Evolutionary conservation across 1,284 basidiomycete species (phyloP).

Genomic region (Rhodotorula glutinis): DNA sequence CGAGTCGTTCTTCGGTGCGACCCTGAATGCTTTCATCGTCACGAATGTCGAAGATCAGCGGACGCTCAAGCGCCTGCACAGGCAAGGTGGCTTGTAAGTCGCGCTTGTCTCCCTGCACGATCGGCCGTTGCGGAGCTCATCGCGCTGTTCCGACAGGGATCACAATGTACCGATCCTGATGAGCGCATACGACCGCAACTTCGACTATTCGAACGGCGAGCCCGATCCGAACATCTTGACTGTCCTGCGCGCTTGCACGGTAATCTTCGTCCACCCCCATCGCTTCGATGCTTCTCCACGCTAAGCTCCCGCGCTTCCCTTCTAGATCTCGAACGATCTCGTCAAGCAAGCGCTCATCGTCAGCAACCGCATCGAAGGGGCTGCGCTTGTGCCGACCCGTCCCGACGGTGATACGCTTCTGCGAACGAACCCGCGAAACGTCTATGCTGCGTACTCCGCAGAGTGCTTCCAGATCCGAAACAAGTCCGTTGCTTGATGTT

Average conservation of each 20-base stretch:
- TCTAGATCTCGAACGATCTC: constrained; percentile 68
- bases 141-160: constrained; percentile 1
- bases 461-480: constrained; percentile 25
- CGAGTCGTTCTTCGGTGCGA: constrained; percentile 61
- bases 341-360: constrained; percentile 82
- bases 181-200: constrained; percentile 66
- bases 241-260: constrained; percentile 77
- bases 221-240: constrained; percentile 63
- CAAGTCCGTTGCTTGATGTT: neutral
- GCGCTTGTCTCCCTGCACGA: neutral
- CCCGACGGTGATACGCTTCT: constrained; percentile 57
- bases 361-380: constrained; percentile 65
- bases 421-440: constrained; percentile 44
- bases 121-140: neutral
- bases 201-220: constrained; percentile 52
- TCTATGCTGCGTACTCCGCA: constrained; percentile 43
- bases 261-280: constrained; percentile 48
- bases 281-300: too few species aligned
- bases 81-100: constrained; percentile 4
- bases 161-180: constrained; percentile 59
- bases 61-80: neutral
- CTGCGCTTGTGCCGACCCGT: constrained; percentile 63
- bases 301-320: neutral
- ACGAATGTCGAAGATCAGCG: constrained; percentile 67
- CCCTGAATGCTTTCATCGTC: constrained; percentile 73